A percentile compares a stretch with the other conserved stretches of the same genome.
phyloP scores from a whole-genome alignment of 192 early-diverging fungal species.

The Coemansia pectinata region DNA sequence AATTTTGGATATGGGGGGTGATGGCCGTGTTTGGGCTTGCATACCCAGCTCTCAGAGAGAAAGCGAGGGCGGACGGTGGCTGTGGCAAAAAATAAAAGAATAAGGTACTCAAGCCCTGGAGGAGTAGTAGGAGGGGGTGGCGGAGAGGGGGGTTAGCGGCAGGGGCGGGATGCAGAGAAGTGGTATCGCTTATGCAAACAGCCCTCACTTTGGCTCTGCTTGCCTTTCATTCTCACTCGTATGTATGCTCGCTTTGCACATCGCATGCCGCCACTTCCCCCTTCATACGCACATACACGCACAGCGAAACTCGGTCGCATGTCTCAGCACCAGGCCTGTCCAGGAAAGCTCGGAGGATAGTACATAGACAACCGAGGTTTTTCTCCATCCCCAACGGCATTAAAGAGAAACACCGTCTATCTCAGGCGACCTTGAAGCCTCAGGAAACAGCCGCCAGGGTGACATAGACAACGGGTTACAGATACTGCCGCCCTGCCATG shows the following conservation, averaged over 20 bases:
- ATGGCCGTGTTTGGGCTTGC: constrained; percentile 4
- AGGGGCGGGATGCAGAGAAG: not conserved
- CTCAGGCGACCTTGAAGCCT: not conserved
- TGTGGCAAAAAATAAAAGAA: not conserved
- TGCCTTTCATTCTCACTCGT: constrained; percentile 3
- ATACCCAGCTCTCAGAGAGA: constrained; percentile 4
- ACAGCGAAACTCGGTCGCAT: constrained; percentile 13
- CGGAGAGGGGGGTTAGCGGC: constrained; percentile 2
- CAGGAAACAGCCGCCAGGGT: not conserved
- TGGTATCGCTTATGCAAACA: constrained; percentile 9
- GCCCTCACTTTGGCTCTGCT: not conserved
- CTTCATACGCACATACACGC: constrained; percentile 4
- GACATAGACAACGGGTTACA: not conserved
- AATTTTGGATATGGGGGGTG: not conserved
- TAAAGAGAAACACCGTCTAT: not conserved
- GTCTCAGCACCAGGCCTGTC: not conserved
- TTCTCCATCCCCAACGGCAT: not conserved
- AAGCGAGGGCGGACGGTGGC: not conserved
- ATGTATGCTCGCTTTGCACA: not conserved
- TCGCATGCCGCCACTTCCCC: not conserved
- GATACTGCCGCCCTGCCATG: constrained; percentile 2
- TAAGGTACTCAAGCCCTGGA: not conserved
- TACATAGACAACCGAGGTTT: not conserved
- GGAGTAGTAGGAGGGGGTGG: constrained; percentile 6
- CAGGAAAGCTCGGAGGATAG: not conserved